Conservation (phyloP, 805 yeast genomes). For the Grigorovia jiainica region DNA sequence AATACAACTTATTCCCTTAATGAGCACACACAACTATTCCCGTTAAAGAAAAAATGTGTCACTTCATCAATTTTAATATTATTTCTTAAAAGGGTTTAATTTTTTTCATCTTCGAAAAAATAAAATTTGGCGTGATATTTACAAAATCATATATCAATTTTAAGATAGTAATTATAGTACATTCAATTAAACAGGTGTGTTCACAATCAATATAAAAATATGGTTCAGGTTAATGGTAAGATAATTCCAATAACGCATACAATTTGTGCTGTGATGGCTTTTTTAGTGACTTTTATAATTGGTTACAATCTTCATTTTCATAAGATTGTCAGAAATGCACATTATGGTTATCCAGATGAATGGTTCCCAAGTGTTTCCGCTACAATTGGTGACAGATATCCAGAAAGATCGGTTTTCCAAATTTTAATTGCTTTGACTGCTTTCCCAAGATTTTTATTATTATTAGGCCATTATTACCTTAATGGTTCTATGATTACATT, state of each 20-base stretch:
- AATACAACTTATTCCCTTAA: no score
- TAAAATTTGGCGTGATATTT: neutral
- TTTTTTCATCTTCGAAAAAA: neutral
- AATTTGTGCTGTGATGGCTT: slow-evolving; percentile 62
- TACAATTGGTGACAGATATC: slow-evolving; percentile 92
- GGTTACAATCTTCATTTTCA: slow-evolving; percentile 75
- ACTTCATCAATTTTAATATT: slow-evolving; percentile 45
- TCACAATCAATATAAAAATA: slow-evolving; percentile 1
- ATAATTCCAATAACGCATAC: slow-evolving; percentile 67
- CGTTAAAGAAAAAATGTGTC: slow-evolving; percentile 94
- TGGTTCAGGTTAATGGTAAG: slow-evolving; percentile 47
- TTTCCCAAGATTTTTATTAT: slow-evolving; percentile 75
- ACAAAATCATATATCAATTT: no score
- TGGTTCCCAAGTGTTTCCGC: slow-evolving; percentile 99
- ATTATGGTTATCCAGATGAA: slow-evolving; percentile 89
- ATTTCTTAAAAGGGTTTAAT: neutral
- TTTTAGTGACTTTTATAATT: slow-evolving; percentile 59
- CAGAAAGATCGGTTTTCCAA: slow-evolving; percentile 90
- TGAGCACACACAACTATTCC: slow-evolving; percentile 99
- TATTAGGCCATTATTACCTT: slow-evolving; percentile 39
- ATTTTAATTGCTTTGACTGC: slow-evolving; percentile 85
- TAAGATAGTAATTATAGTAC: no score
- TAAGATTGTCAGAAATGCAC: slow-evolving; percentile 81
- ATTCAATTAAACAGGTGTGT: no score
- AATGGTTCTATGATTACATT: slow-evolving; percentile 14